Conservation (phyloP, 164 flowering plant genomes). For the Litsea cubeba region DNA sequence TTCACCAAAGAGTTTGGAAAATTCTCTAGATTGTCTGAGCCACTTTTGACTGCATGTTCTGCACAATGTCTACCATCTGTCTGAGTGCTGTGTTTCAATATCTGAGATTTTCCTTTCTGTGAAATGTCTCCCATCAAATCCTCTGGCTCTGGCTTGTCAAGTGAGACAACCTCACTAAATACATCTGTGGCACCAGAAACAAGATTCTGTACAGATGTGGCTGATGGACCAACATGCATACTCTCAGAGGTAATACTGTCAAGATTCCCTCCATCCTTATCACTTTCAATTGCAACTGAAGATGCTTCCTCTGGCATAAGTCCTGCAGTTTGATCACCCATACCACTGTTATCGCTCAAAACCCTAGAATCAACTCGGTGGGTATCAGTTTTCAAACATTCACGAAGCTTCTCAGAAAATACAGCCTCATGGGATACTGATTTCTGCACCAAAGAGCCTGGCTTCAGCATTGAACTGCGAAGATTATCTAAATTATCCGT, state of each 20-base stretch:
- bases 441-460: slow-evolving; percentile 11
- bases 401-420: neutral
- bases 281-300: too few relatives aligned
- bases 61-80: slow-evolving; percentile 13
- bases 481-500: slow-evolving; percentile 4
- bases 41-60: slow-evolving; percentile 10
- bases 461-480: slow-evolving; percentile 7
- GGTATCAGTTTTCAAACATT: neutral
- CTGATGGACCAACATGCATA: slow-evolving; percentile 16
- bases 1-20: slow-evolving; percentile 12
- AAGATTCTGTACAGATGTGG: slow-evolving; percentile 9
- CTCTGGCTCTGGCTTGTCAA: slow-evolving; percentile 11
- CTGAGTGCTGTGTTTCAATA: slow-evolving; percentile 12
- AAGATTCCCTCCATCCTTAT: neutral
- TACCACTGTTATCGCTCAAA: slow-evolving; percentile 6
- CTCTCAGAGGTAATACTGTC: slow-evolving; percentile 5
- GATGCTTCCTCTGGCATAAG: slow-evolving; percentile 9
- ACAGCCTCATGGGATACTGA: slow-evolving; percentile 13
- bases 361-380: neutral
- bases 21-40: slow-evolving; percentile 2
- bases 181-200: slow-evolving; percentile 8
- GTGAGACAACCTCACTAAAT: neutral
- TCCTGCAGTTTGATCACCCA: slow-evolving; percentile 17
- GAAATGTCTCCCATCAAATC: slow-evolving; percentile 7
- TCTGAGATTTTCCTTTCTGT: neutral